Evolutionary conservation across 2,329 filamentous ascomycete genomes (phyloP).

Genomic region (Talaromyces sp.): DNA sequence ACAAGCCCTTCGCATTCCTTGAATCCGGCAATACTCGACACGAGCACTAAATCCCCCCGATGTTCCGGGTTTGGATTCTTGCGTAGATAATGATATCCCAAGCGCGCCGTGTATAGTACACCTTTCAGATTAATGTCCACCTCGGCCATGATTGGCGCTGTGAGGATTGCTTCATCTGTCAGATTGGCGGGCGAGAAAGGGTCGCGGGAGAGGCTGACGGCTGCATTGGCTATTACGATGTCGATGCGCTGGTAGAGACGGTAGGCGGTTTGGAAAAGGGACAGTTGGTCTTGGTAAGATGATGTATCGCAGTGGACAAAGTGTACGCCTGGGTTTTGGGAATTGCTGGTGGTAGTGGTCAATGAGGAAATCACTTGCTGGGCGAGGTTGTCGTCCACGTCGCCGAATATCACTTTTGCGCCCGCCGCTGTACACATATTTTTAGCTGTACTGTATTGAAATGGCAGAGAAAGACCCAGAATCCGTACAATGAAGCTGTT

Average conservation of each 20-base stretch:
- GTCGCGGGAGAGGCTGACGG: conserved; percentile 15
- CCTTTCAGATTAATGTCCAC: conserved; percentile 19
- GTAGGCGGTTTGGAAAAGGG: conserved; percentile 16
- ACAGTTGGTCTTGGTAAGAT: conserved; percentile 10
- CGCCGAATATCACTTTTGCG: conserved; percentile 12
- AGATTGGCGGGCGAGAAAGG: conserved; percentile 11
- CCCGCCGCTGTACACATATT: conserved; percentile 3
- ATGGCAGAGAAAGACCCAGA: not conserved
- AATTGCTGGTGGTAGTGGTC: not conserved
- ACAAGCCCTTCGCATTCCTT: conserved; percentile 17
- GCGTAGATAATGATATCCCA: conserved; percentile 18
- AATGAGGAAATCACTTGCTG: conserved; percentile 2
- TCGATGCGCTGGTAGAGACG: conserved; percentile 18
- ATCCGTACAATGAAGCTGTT: conserved; percentile 14
- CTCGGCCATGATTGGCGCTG: conserved; percentile 16
- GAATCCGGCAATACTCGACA: conserved; percentile 19
- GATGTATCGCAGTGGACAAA: conserved; percentile 10
- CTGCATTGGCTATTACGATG: conserved; percentile 23
- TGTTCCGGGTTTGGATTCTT: conserved; percentile 1
- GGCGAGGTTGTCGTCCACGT: conserved; percentile 7
- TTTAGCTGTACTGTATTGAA: not conserved
- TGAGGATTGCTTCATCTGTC: conserved; percentile 13
- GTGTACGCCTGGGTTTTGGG: not conserved
- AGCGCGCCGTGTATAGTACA: conserved; percentile 16
- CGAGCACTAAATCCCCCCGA: conserved; percentile 16